Conservation (phyloP, 306 rosid genomes). For the Corylus avellana region DNA sequence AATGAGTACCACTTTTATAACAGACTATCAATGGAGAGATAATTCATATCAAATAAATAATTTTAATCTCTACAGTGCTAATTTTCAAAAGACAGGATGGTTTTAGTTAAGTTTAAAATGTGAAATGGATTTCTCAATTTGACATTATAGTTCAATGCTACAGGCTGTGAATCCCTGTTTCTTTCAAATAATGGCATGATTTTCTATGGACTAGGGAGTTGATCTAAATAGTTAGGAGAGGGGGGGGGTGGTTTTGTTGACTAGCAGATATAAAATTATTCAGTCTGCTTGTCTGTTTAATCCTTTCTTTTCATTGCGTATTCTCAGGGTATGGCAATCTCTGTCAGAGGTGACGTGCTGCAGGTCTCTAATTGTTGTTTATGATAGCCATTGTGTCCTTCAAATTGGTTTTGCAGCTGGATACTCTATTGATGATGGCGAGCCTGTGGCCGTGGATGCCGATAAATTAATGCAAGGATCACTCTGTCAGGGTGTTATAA, state of each 20-base stretch:
- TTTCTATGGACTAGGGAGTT: constrained; percentile 1
- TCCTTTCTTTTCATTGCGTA: constrained; percentile 28
- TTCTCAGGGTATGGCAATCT: constrained; percentile 84
- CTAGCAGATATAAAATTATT: constrained; percentile 6
- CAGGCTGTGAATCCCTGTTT: background rate
- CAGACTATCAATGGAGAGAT: background rate
- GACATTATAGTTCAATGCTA: background rate
- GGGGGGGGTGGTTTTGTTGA: background rate
- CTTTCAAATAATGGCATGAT: constrained; percentile 10
- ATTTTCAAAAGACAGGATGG: background rate
- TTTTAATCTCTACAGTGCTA: constrained; percentile 7
- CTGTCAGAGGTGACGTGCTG: constrained; percentile 69
- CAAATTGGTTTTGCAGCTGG: constrained; percentile 79
- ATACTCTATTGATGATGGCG: constrained; percentile 47
- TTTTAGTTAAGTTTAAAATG: background rate
- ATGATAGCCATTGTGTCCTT: constrained; percentile 62
- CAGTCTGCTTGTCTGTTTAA: constrained; percentile 16
- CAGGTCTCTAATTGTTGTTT: constrained; percentile 72
- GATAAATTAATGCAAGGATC: constrained; percentile 71
- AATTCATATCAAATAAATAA: background rate
- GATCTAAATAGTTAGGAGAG: background rate
- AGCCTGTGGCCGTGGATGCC: constrained; percentile 63
- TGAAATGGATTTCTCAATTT: background rate
- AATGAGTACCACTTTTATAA: background rate
- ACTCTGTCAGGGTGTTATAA: constrained; percentile 62